Conservation (phyloP, 371 early-diverging fungal genomes). For the Rhizopus microsporus region DNA sequence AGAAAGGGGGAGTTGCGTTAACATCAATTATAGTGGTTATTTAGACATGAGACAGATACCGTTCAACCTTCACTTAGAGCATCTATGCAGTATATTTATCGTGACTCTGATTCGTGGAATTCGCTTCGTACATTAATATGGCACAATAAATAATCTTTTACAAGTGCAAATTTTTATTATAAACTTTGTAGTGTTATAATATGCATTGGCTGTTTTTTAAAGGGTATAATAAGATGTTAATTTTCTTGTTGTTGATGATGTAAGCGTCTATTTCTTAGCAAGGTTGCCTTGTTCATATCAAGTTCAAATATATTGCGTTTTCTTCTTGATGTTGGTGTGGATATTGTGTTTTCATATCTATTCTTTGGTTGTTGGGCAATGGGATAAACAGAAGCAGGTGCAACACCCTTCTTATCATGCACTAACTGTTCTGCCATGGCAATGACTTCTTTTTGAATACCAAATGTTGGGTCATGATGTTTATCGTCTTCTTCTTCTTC, state of each 20-base stretch:
- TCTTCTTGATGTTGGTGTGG: slow-evolving; percentile 31
- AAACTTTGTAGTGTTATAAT: no score
- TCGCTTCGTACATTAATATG: slow-evolving; percentile 78
- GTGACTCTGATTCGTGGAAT: slow-evolving; percentile 82
- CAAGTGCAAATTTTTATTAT: not conserved
- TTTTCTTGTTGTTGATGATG: slow-evolving; percentile 2
- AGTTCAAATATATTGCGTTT: slow-evolving; percentile 49
- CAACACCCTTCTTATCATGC: slow-evolving; percentile 29
- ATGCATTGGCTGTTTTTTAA: not conserved
- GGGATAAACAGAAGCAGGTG: slow-evolving; percentile 22
- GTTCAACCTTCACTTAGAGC: slow-evolving; percentile 90
- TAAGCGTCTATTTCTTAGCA: slow-evolving; percentile 44
- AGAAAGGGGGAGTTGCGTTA: not conserved
- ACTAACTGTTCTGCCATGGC: slow-evolving; percentile 35
- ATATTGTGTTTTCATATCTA: slow-evolving; percentile 14
- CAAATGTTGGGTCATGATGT: slow-evolving; percentile 6
- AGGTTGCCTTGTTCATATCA: slow-evolving; percentile 51
- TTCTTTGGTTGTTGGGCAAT: slow-evolving; percentile 12
- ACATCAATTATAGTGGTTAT: slow-evolving; percentile 57
- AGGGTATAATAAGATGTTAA: not conserved
- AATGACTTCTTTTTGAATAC: slow-evolving; percentile 24
- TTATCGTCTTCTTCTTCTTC: slow-evolving; percentile 21
- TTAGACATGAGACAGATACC: slow-evolving; percentile 85
- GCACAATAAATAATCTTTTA: slow-evolving; percentile 78
- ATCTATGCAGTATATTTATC: slow-evolving; percentile 94